phyloP scores from a whole-genome alignment of 2,329 filamentous ascomycete species.

The Neofusicoccum sp. region DNA sequence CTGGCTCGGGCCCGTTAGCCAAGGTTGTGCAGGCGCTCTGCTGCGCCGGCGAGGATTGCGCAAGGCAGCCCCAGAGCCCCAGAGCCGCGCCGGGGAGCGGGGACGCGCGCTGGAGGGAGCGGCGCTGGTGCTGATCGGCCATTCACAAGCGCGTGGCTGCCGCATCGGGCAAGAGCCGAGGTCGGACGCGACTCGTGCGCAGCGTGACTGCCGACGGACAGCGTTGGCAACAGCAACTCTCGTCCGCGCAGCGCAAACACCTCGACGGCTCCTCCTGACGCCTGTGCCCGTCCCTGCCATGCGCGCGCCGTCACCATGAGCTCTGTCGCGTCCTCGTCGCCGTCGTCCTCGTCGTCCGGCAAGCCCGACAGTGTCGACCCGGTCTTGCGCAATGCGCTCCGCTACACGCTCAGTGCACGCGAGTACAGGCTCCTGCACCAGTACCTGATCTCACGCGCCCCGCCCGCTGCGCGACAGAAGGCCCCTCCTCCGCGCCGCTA shows the following conservation, averaged over 20 bases:
- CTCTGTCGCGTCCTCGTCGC: slow-evolving; percentile 24
- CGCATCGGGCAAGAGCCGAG: background rate
- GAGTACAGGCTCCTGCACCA: slow-evolving; percentile 85
- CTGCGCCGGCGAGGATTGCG: background rate
- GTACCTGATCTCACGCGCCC: slow-evolving; percentile 73
- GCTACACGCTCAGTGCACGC: slow-evolving; percentile 77
- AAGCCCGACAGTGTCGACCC: slow-evolving; percentile 54
- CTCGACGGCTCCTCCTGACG: background rate
- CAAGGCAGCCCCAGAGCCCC: background rate
- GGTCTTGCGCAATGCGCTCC: slow-evolving; percentile 78
- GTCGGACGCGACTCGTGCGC: background rate
- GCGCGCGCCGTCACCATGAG: slow-evolving; percentile 30
- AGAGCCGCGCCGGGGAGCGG: background rate
- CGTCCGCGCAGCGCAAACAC: background rate
- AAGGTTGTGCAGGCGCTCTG: background rate
- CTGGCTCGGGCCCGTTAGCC: too few relatives aligned
- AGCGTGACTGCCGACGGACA: background rate
- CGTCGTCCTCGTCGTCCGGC: slow-evolving; percentile 29
- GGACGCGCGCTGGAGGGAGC: background rate
- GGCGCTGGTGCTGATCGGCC: background rate
- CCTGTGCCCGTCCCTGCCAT: background rate
- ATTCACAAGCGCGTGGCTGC: slow-evolving; percentile 10
- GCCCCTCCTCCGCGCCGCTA: slow-evolving; percentile 51
- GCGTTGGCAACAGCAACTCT: background rate
- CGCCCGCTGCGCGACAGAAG: slow-evolving; percentile 54